phyloP scores from a whole-genome alignment of 2,329 filamentous ascomycete species.

The Pseudonectria foliicola region DNA sequence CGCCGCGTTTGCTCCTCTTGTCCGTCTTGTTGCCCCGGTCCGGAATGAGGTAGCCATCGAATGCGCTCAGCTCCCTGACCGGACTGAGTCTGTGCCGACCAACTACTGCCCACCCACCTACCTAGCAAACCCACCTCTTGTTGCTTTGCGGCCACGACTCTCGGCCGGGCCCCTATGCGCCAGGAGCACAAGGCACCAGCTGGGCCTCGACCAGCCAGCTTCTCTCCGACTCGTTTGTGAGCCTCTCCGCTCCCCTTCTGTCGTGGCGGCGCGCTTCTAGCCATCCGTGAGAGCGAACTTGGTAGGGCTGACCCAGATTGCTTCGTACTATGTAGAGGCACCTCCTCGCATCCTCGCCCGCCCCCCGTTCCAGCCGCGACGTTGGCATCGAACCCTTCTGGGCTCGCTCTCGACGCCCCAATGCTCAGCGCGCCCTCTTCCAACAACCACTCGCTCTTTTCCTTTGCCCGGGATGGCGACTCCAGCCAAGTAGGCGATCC shows the following conservation, averaged over 20 bases:
- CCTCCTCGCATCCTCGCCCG: conserved; percentile 20
- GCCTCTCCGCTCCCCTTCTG: conserved; percentile 20
- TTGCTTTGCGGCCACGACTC: conserved; percentile 25
- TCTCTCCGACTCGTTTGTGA: conserved; percentile 50
- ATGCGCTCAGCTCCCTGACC: conserved; percentile 52
- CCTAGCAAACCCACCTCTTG: conserved; percentile 9
- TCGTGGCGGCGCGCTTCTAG: conserved; percentile 5
- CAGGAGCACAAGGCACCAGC: conserved; percentile 47
- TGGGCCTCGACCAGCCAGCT: conserved; percentile 52
- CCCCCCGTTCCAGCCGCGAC: conserved; percentile 13
- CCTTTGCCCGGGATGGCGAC: conserved; percentile 51
- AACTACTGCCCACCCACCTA: conserved; percentile 19
- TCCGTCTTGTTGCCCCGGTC: conserved; percentile 15
- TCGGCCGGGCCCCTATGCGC: conserved; percentile 28
- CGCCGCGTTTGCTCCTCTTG: conserved; percentile 1
- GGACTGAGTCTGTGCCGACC: conserved; percentile 44
- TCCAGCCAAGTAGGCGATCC: conserved; percentile 37
- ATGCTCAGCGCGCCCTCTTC: conserved; percentile 57
- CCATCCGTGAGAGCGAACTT: conserved; percentile 11
- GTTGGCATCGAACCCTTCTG: conserved; percentile 14
- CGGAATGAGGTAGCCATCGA: conserved; percentile 54
- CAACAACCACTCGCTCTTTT: conserved; percentile 57
- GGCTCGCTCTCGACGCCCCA: conserved; percentile 35
- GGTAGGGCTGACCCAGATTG: conserved; percentile 20
- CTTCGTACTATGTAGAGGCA: conserved; percentile 27